These are phyloP conservation scores for Aureobasidium sp. DNA, from an alignment of 2,329 filamentous ascomycete genomes.

Conservation along the genomic window DNA sequence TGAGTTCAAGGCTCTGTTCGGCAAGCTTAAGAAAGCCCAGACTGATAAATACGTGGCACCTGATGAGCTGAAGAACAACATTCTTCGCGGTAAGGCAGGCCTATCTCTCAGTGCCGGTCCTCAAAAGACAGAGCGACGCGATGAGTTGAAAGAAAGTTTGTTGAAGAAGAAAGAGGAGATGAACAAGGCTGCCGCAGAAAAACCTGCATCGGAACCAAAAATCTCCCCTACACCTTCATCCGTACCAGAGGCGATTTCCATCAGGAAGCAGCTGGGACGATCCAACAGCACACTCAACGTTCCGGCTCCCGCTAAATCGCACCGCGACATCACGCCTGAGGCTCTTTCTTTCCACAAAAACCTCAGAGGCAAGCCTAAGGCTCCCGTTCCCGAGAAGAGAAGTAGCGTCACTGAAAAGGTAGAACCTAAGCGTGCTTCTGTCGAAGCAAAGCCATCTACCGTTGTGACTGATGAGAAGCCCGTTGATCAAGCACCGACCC, in stretches of 20 bases:
- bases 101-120: conserved; percentile 74
- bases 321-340: conserved; percentile 34
- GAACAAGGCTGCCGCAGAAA: conserved; percentile 32
- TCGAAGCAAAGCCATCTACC: not conserved
- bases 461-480: not conserved
- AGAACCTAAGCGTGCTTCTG: not conserved
- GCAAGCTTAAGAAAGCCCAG: conserved; percentile 72
- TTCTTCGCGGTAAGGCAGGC: conserved; percentile 73
- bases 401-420: conserved; percentile 18
- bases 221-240: conserved; percentile 4
- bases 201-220: conserved; percentile 19
- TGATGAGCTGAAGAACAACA: conserved; percentile 82
- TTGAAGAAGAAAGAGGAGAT: conserved; percentile 53
- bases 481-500: not conserved
- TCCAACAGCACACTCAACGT: conserved; percentile 18
- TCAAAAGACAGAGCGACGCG: conserved; percentile 67
- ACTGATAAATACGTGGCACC: conserved; percentile 87
- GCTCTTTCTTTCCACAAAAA: conserved; percentile 36
- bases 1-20: conserved; percentile 84
- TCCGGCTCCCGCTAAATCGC: conserved; percentile 15
- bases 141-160: conserved; percentile 80
- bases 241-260: conserved; percentile 35
- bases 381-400: conserved; percentile 19
- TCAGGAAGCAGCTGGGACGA: conserved; percentile 29
- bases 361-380: conserved; percentile 23